Evolutionary conservation across 2,329 filamentous ascomycete genomes (phyloP), one percentile per base, ranked within the genome.

Genomic region (Furcasterigmium furcatum): DNA sequence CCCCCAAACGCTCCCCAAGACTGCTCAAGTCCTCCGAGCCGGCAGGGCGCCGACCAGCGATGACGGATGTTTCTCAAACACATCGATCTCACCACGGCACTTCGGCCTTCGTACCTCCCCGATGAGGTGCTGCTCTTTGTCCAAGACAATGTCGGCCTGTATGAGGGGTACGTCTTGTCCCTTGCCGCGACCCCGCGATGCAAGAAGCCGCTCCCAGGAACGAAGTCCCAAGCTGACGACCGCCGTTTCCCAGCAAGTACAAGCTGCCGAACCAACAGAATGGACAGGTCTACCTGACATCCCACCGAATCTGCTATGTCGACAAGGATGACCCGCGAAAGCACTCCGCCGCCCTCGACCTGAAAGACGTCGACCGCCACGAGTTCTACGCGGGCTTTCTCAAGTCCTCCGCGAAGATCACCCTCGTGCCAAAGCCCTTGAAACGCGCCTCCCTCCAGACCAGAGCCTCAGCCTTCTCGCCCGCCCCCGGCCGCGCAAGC

Each of bases 131-230:
- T 97, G 45, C 79, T 99, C 49, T 97, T 96, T 71, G 92, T 99
- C 47, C 92, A 97, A 73, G 91, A 97, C 76, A 91, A 90, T 66
- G 91, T 99, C 58, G 94, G 94, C 56, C 77, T 99, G 51, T 99
- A 99, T 72, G 90, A 97, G 77, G 94, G 94, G 91, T 95, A 77
- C 71, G n/a, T n/a, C n/a, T n/a, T n/a, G n/a, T n/a, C n/a, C n/a
- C n/a, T n/a, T n/a, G n/a, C n/a, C n/a, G n/a, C n/a, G n/a, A n/a
- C n/a, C n/a, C n/a, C n/a, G n/a, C n/a, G n/a, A n/a, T n/a, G n/a
- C n/a, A 84, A 72, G 42, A 41, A 9, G 44, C 51, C 29, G 8
- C n/a, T 41, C 25, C 19, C 42, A 16, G 30, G 16, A 30, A 16
- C n/a, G 22, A 3, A 24, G 14, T n/a, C 30, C 4, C 7, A 6